Evolutionary conservation across 176 grass and related monocot species (phyloP).

Genomic region (Alloteropsis semialata): DNA sequence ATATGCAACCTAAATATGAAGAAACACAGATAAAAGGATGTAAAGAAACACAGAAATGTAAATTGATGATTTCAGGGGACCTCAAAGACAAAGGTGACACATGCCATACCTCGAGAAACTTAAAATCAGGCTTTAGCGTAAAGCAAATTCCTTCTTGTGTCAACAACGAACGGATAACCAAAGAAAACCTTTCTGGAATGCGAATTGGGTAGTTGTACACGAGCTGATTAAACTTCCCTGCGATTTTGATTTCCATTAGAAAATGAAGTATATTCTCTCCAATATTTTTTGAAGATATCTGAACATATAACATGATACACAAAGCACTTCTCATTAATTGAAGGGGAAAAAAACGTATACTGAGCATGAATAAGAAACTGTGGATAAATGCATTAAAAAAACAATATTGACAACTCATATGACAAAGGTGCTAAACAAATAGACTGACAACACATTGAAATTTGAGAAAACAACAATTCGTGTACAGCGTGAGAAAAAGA

Average conservation of each 20-base stretch:
- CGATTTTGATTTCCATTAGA: slow-evolving; percentile 30
- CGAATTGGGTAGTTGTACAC: slow-evolving; percentile 97
- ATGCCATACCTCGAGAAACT: slow-evolving; percentile 91
- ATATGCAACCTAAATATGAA: slow-evolving; percentile 83
- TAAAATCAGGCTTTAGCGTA: slow-evolving; percentile 86
- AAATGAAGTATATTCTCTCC: neutral
- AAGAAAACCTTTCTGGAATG: slow-evolving; percentile 96
- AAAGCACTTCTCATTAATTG: slow-evolving; percentile 12
- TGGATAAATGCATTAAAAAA: neutral
- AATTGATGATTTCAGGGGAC: slow-evolving; percentile 3
- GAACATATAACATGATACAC: slow-evolving; percentile 10
- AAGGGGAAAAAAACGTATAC: neutral
- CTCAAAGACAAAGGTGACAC: slow-evolving; percentile 2
- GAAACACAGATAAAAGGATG: slow-evolving; percentile 20
- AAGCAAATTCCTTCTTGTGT: slow-evolving; percentile 99
- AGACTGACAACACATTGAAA: neutral
- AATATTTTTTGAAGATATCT: neutral
- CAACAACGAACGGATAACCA: slow-evolving; percentile 97
- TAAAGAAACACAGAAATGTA: neutral
- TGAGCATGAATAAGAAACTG: slow-evolving; percentile 15
- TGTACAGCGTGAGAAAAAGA: slow-evolving; percentile 6
- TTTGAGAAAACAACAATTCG: neutral
- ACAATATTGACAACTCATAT: neutral
- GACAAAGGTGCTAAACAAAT: slow-evolving; percentile 12
- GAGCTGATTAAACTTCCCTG: slow-evolving; percentile 98